Evolutionary conservation across 768 basidiomycete species (phyloP).

Genomic region (Lactarius hengduanensis): DNA sequence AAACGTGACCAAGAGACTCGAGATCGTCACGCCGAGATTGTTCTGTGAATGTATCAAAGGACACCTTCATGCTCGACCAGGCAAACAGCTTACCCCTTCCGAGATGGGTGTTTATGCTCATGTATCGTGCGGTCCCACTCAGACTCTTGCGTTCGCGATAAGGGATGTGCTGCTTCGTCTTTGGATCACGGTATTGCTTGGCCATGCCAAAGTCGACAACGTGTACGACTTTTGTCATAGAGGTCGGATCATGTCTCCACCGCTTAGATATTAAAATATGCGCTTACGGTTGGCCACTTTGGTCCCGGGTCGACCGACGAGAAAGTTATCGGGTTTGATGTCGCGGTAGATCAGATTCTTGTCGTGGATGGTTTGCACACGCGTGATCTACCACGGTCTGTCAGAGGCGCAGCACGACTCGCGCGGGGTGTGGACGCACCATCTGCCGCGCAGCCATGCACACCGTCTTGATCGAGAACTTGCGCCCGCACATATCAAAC

Average conservation of each 20-base stretch:
- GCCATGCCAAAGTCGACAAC: slow-evolving; percentile 99
- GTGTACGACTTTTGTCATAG: slow-evolving; percentile 61
- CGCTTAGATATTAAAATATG: not conserved
- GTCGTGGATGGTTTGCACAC: slow-evolving; percentile 98
- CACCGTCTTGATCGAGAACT: slow-evolving; percentile 97
- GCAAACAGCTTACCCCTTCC: slow-evolving; percentile 69
- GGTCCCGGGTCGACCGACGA: slow-evolving; percentile 91
- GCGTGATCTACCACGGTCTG: slow-evolving; percentile 61
- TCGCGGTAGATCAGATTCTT: slow-evolving; percentile 99
- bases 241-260: not conserved
- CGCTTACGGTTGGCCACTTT: slow-evolving; percentile 79
- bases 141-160: slow-evolving; percentile 98
- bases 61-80: slow-evolving; percentile 19
- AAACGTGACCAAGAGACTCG: slow-evolving; percentile 98
- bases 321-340: slow-evolving; percentile 99
- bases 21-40: slow-evolving; percentile 95
- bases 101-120: slow-evolving; percentile 99
- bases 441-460: slow-evolving; percentile 99
- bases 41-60: slow-evolving; percentile 44
- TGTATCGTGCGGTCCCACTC: slow-evolving; percentile 96
- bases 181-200: slow-evolving; percentile 98
- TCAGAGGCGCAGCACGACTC: slow-evolving; percentile 3
- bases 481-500: slow-evolving; percentile 98
- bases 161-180: slow-evolving; percentile 99
- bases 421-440: slow-evolving; percentile 45